phyloP scores from a whole-genome alignment of 345 rosid species.

The Microthlaspi erraticum region DNA sequence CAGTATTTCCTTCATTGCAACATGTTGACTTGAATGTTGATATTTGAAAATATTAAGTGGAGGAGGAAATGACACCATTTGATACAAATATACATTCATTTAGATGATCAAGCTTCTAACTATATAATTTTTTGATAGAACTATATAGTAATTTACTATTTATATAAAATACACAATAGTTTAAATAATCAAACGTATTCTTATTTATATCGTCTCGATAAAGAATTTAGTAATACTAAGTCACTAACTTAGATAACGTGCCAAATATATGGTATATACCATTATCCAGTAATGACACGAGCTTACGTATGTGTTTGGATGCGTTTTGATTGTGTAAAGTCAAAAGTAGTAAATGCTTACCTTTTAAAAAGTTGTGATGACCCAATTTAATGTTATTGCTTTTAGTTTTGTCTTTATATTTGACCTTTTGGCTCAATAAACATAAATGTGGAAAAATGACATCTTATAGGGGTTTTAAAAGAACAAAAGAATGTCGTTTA shows the following conservation, averaged over 20 bases:
- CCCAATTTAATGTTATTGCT: slow-evolving; percentile 20
- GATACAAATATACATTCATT: slow-evolving; percentile 5
- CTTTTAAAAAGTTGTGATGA: slow-evolving; percentile 1
- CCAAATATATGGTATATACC: slow-evolving; percentile 14
- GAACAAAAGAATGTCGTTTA: not conserved
- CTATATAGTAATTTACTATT: not conserved
- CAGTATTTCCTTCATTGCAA: not conserved
- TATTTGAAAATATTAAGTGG: slow-evolving; percentile 8
- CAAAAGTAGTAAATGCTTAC: slow-evolving; percentile 26
- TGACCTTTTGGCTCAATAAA: slow-evolving; percentile 21
- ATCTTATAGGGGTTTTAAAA: not conserved
- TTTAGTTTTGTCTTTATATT: slow-evolving; percentile 24
- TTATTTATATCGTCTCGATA: not conserved
- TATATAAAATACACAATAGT: not conserved
- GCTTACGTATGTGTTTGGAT: slow-evolving; percentile 30
- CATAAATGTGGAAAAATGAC: not conserved
- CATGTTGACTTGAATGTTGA: slow-evolving; percentile 32
- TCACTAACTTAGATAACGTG: slow-evolving; percentile 1
- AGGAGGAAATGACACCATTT: slow-evolving; percentile 8
- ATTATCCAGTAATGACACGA: slow-evolving; percentile 7
- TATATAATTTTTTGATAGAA: slow-evolving; percentile 7
- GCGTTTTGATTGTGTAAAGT: slow-evolving; percentile 34
- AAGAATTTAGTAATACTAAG: slow-evolving; percentile 1
- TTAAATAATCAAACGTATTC: not conserved
- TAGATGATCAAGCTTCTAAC: slow-evolving; percentile 9